phyloP scores from a whole-genome alignment of 1,139 yeast species.

The Petasospora fabianii region DNA sequence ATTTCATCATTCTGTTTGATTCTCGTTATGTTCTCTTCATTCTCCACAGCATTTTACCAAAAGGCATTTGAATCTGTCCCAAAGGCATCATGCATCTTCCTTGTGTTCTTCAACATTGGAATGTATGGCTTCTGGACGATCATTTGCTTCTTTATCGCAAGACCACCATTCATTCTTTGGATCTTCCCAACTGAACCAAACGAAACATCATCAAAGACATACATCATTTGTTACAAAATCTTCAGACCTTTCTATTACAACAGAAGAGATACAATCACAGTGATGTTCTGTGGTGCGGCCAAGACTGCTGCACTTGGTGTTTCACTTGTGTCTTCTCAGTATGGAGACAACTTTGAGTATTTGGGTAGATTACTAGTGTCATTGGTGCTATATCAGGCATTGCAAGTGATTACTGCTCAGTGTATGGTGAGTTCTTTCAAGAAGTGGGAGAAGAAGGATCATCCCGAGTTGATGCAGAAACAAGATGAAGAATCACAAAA shows the following conservation, averaged over 20 bases:
- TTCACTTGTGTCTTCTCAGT: conserved; percentile 74
- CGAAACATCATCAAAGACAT: conserved; percentile 39
- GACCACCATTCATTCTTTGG: conserved; percentile 52
- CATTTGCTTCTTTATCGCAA: conserved; percentile 52
- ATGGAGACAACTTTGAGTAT: conserved; percentile 56
- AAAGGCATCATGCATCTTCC: conserved; percentile 63
- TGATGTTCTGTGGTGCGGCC: conserved; percentile 88
- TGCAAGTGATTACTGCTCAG: conserved; percentile 79
- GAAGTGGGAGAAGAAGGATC: conserved; percentile 53
- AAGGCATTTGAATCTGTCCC: conserved; percentile 71
- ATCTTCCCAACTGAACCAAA: conserved; percentile 47
- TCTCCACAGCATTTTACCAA: conserved; percentile 84
- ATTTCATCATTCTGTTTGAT: conserved; percentile 77
- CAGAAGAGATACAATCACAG: conserved; percentile 68
- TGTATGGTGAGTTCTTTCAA: conserved; percentile 60
- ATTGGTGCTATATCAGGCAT: conserved; percentile 78
- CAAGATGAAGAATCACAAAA: conserved; percentile 18
- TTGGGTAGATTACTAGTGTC: conserved; percentile 77
- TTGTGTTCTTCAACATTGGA: conserved; percentile 79
- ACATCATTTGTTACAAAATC: conserved; percentile 36
- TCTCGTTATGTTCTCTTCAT: conserved; percentile 78
- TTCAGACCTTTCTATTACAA: conserved; percentile 69
- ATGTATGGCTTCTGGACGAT: conserved; percentile 71
- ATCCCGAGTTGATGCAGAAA: conserved; percentile 14
- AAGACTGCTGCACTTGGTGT: conserved; percentile 92